Evolutionary conservation across 2,329 filamentous ascomycete genomes (phyloP), one percentile per base, ranked within the genome.

Genomic region (Colletotrichum siamense): DNA sequence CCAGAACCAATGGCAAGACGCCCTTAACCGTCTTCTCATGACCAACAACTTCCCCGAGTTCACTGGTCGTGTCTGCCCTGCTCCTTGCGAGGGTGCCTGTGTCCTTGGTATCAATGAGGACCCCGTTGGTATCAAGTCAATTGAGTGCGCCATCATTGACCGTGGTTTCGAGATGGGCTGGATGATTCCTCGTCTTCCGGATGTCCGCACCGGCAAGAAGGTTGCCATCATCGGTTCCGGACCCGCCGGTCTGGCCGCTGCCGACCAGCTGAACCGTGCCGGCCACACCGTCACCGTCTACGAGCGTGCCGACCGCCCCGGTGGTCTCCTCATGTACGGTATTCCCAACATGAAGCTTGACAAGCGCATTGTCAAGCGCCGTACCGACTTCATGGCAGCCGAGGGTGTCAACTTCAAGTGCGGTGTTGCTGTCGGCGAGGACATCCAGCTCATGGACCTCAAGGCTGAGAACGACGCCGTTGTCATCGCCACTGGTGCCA

Each of bases 301-400:
- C 82, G 96, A 99, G 90, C 95, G 96, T 79, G 92, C 96, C 76
- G 96, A 99, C 83, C 95, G 96, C 79, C 89, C 94, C 74, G 96
- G 96, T 87, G 96, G 96, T 85, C 90, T 99, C 71, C 92, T 99
- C 82, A 98, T 98, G 96, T 98, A 99, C 83, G 96, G 96, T 80
- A 99, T 99, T 80, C 96, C 96, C 79, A 99, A 99, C 90, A 99
- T 99, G 96, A 99, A 99, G 90, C 94, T 99, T 57, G 96, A 99
- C 89, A 99, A 99, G 91, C 95, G 95, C 83, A 93, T 98, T 78
- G 96, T 99, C 77, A 96, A 98, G 90, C 95, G 96, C 69, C 95
- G 96, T 85, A 96, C 97, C 65, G 95, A 98, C 86, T 96, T 99
- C 86, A 96, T 98, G 95, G 95, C 94, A 71, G 91, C 93, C 5